Evolutionary conservation across 2,329 filamentous ascomycete genomes (phyloP).

Genomic region (Cucurbitaria berberidis): DNA sequence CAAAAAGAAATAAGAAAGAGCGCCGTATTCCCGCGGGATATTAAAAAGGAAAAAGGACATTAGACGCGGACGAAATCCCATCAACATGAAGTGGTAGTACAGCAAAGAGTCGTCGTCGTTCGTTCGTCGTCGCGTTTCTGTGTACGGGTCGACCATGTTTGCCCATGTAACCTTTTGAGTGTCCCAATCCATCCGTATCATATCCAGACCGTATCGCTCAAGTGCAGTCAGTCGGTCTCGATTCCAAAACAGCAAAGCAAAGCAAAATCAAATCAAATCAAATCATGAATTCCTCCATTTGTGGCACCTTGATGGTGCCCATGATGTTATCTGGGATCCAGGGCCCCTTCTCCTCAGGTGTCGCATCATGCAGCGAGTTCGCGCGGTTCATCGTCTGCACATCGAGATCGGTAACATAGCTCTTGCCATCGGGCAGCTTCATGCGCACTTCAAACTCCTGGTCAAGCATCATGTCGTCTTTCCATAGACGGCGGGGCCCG

Average conservation of each 20-base stretch:
- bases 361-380: slow-evolving; percentile 80
- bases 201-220: slow-evolving; percentile 9
- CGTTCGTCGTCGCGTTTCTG: slow-evolving; percentile 20
- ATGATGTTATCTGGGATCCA: slow-evolving; percentile 77
- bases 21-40: background rate
- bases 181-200: slow-evolving; percentile 5
- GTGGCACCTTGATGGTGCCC: slow-evolving; percentile 5
- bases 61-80: background rate
- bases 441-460: slow-evolving; percentile 93
- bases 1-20: slow-evolving; percentile 5
- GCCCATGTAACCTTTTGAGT: slow-evolving; percentile 16
- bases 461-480: slow-evolving; percentile 99
- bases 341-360: slow-evolving; percentile 83
- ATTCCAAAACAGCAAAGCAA: background rate
- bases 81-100: slow-evolving; percentile 10
- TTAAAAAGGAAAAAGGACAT: background rate
- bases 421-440: slow-evolving; percentile 68
- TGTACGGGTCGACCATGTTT: slow-evolving; percentile 21
- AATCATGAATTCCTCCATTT: slow-evolving; percentile 2
- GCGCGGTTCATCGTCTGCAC: slow-evolving; percentile 87
- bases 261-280: background rate
- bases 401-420: slow-evolving; percentile 92
- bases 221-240: slow-evolving; percentile 3
- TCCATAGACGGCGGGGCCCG: slow-evolving; percentile 84
- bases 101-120: slow-evolving; percentile 6